phyloP scores from a whole-genome alignment of 2,329 filamentous ascomycete species.

The Pestalotiopsis sp. region DNA sequence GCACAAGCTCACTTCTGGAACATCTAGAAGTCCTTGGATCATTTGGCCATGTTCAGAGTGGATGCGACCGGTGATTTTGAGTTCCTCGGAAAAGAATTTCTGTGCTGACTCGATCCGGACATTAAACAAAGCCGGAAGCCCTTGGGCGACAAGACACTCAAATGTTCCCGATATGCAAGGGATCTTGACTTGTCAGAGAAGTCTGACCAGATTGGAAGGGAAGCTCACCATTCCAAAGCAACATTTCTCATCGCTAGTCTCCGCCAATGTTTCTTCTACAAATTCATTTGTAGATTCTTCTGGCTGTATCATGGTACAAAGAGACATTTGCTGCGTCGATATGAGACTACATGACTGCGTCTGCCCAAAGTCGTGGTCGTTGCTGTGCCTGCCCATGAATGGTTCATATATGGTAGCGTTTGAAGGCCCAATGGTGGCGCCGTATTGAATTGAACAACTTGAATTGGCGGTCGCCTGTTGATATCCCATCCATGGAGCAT shows the following conservation, averaged over 20 bases:
- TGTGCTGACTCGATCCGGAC: neutral
- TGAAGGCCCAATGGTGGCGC: too few relatives aligned
- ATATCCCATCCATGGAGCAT: too few relatives aligned
- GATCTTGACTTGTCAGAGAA: neutral
- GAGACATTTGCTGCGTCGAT: too few relatives aligned
- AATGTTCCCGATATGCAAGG: neutral
- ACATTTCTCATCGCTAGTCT: neutral
- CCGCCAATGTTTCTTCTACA: neutral
- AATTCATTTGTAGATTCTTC: too few relatives aligned
- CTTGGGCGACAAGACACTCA: neutral
- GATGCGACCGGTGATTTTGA: neutral
- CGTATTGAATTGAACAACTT: too few relatives aligned
- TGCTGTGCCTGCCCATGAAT: too few relatives aligned
- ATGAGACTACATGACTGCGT: too few relatives aligned
- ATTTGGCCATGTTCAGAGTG: neutral
- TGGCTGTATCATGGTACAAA: neutral
- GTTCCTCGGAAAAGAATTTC: neutral
- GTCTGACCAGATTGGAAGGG: neutral
- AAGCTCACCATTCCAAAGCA: slow-evolving; percentile 1
- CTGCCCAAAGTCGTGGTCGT: too few relatives aligned
- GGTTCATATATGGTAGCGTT: too few relatives aligned
- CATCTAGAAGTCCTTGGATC: neutral
- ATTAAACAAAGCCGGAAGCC: neutral
- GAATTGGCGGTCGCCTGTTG: too few relatives aligned
- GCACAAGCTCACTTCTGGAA: neutral